These are phyloP conservation scores for Fraxinus americana DNA, from an alignment of 257 asterid species.

Conservation along the genomic window DNA sequence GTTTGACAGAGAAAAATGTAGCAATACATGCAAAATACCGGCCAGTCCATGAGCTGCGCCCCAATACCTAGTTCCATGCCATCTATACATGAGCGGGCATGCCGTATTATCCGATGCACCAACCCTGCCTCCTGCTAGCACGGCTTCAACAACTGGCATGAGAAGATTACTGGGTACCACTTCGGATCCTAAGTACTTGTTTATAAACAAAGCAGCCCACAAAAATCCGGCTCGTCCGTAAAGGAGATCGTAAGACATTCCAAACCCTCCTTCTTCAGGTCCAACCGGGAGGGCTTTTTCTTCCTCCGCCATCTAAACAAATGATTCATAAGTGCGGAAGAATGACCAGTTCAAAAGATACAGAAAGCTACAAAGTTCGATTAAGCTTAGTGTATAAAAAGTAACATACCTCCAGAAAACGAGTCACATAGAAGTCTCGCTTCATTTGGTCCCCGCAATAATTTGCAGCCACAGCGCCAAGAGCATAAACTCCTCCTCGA, in stretches of 20 bases:
- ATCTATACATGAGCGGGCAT: slow-evolving; percentile 80
- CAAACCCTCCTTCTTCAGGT: slow-evolving; percentile 82
- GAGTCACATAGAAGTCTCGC: slow-evolving; percentile 47
- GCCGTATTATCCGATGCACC: slow-evolving; percentile 57
- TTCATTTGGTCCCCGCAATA: slow-evolving; percentile 49
- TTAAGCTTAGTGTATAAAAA: neutral
- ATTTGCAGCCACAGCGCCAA: slow-evolving; percentile 63
- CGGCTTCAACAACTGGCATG: slow-evolving; percentile 70
- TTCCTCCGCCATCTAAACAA: slow-evolving; percentile 51
- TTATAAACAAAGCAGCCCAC: slow-evolving; percentile 72
- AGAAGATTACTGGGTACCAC: slow-evolving; percentile 49
- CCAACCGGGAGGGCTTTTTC: slow-evolving; percentile 78
- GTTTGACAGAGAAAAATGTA: slow-evolving; percentile 52
- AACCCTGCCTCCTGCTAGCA: slow-evolving; percentile 73
- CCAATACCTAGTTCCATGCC: slow-evolving; percentile 93
- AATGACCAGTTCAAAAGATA: neutral
- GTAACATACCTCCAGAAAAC: slow-evolving; percentile 54
- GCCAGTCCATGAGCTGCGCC: slow-evolving; percentile 92
- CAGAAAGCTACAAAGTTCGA: neutral
- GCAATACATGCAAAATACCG: slow-evolving; percentile 65
- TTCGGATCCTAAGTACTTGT: slow-evolving; percentile 53
- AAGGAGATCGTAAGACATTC: slow-evolving; percentile 78
- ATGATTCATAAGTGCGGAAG: neutral
- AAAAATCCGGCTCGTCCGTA: slow-evolving; percentile 77
- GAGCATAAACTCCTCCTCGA: slow-evolving; percentile 66